Conservation (phyloP, 768 basidiomycete species). For the Mycena galericulata region DNA sequence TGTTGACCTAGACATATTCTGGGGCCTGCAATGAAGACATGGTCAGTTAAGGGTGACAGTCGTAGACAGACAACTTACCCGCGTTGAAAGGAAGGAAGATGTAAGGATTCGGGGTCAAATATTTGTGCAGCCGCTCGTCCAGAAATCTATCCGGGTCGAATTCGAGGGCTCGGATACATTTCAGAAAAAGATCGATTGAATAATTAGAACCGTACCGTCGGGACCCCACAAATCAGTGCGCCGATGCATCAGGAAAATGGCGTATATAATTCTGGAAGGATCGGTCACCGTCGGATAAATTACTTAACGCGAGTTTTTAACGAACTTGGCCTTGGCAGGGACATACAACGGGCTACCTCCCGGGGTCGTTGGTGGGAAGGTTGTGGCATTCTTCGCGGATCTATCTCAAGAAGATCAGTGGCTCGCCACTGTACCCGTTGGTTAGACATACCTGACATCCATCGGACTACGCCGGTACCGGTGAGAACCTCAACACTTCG, state of each 20-base stretch:
- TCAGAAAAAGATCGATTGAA: neutral
- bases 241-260: constrained; percentile 38
- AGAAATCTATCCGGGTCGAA: constrained; percentile 14
- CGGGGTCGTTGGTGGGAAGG: constrained; percentile 24
- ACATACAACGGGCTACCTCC: constrained; percentile 42
- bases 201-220: neutral
- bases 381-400: constrained; percentile 26
- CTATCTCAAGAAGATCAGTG: neutral
- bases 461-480: neutral
- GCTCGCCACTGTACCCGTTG: neutral
- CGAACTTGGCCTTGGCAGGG: constrained; percentile 42
- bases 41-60: constrained; percentile 38
- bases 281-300: neutral
- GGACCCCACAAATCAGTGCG: constrained; percentile 40
- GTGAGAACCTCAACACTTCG: neutral
- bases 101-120: constrained; percentile 52
- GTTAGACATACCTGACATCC: constrained; percentile 15
- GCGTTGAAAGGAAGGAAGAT: constrained; percentile 60
- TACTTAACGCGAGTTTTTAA: neutral
- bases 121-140: neutral
- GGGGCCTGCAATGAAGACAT: constrained; percentile 40
- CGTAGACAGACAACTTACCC: constrained; percentile 51
- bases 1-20: constrained; percentile 56
- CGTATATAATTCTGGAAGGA: constrained; percentile 22
- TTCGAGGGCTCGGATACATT: neutral